Evolutionary conservation across 345 rosid species (phyloP), one percentile per base, ranked within the genome.

Genomic region (Ceriops zippeliana): DNA sequence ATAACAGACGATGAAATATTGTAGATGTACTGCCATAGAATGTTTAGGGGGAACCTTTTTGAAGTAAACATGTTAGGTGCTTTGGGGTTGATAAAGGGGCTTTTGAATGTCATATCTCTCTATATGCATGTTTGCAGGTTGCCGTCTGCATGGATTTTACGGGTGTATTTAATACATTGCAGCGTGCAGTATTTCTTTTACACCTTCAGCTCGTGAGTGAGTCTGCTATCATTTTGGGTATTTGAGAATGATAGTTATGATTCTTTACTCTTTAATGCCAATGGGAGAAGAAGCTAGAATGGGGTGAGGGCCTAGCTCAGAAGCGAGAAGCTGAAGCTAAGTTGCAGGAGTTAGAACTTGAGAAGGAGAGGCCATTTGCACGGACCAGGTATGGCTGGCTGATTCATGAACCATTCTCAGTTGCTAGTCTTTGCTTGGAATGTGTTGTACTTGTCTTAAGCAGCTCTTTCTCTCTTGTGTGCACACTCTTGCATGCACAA

Each of bases 231-330:
- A 24, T 31, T 54, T 31, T 31, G 6, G 7, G 6, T 61, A 27
- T 30, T 58, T 37, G 20, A 42, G 32, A 62, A 24, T 57, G 15
- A 27, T 22, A 19, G 57, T 38, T 5, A 13, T 9, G 24, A 37
- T 54, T 38, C n/a, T 60, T 34, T 26, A n/a, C 21, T 58, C 22
- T 28, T n/a, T 74, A 58, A 11, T 60, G 54, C 16, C 6, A 52
- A 70, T 78, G 91, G 98, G 95, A 89, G 75, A 88, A 74, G 69
- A 85, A 86, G 61, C 74, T 91, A 78, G 97, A 93, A 82, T 91
- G 97, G 98, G 95, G 98, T 20, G 84, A 93, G 78, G 98, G 98
- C 69, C 83, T 93, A 81, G 91, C 97, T 68, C 98, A 93, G 75
- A 93, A 89, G 82, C 82, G 90, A 27, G 92, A 89, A 79, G 90